A percentile compares a stretch with the other conserved stretches of the same genome.
These are phyloP conservation scores for Parietaria judaica DNA, from an alignment of 306 rosid species.

Conservation along the genomic window DNA sequence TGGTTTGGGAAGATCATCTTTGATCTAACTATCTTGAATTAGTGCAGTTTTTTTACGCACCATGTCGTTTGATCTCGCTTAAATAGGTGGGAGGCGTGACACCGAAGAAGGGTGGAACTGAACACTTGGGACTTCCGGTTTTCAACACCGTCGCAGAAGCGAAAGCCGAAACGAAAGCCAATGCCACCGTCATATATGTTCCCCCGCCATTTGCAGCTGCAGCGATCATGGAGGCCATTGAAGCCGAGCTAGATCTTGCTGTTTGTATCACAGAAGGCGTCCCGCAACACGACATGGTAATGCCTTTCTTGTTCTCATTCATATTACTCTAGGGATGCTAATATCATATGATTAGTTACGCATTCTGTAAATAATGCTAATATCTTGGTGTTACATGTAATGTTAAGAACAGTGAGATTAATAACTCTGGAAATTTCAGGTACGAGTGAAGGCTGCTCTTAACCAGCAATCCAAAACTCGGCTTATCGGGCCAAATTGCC, in stretches of 20 bases:
- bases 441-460: constrained; percentile 87
- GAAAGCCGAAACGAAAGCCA: constrained; percentile 88
- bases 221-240: constrained; percentile 86
- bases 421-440: constrained; percentile 31
- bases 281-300: constrained; percentile 96
- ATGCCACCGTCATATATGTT: constrained; percentile 86
- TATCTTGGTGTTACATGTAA: no score
- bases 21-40: no score
- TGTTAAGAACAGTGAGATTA: no score
- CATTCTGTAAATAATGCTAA: no score
- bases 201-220: constrained; percentile 98
- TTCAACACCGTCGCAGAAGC: constrained; percentile 93
- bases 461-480: constrained; percentile 85
- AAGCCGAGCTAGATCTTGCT: constrained; percentile 90
- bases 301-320: background rate
- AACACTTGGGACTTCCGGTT: constrained; percentile 97
- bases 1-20: no score
- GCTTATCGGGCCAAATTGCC: constrained; percentile 96
- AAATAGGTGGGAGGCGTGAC: constrained; percentile 90
- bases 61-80: no score
- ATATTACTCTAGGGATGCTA: no score
- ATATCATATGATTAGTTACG: no score
- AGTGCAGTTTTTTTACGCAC: no score
- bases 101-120: constrained; percentile 96
- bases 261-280: constrained; percentile 99